Evolutionary conservation across 2,329 filamentous ascomycete genomes (phyloP).

Genomic region (Penicillium crustosum): DNA sequence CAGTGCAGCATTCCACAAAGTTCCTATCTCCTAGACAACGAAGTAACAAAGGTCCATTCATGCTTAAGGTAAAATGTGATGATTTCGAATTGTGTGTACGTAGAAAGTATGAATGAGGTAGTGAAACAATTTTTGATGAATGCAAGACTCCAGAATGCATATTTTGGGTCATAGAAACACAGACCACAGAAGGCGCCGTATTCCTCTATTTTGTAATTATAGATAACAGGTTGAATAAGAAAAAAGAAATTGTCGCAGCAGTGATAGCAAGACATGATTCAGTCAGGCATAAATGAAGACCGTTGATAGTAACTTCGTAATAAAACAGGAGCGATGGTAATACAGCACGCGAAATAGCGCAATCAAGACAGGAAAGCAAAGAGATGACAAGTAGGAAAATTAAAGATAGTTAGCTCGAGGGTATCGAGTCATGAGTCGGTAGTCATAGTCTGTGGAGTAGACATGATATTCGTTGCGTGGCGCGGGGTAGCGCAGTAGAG

Average conservation of each 20-base stretch:
- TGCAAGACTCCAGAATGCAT: not conserved
- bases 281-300: not conserved
- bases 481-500: slow-evolving; percentile 1
- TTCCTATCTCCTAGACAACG: slow-evolving; percentile 2
- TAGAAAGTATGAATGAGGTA: not conserved
- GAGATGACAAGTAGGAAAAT: slow-evolving; percentile 2
- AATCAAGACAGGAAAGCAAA: not conserved
- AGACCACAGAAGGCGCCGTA: not conserved
- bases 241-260: not conserved
- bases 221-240: not conserved
- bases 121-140: slow-evolving; percentile 1
- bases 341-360: slow-evolving; percentile 5
- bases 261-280: not conserved
- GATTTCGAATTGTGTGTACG: slow-evolving; percentile 2
- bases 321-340: not conserved
- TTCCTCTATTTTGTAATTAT: not conserved
- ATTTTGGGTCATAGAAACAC: not conserved
- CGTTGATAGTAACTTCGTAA: not conserved
- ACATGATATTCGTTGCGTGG: slow-evolving; percentile 2
- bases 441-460: slow-evolving; percentile 4
- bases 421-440: slow-evolving; percentile 12
- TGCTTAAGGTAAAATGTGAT: not conserved
- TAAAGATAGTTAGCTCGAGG: slow-evolving; percentile 13
- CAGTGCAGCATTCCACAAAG: slow-evolving; percentile 7
- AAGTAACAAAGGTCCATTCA: not conserved